These are phyloP conservation scores for Polyrhizophydium stewartii DNA, from an alignment of 371 early-diverging fungal genomes.

Conservation along the genomic window DNA sequence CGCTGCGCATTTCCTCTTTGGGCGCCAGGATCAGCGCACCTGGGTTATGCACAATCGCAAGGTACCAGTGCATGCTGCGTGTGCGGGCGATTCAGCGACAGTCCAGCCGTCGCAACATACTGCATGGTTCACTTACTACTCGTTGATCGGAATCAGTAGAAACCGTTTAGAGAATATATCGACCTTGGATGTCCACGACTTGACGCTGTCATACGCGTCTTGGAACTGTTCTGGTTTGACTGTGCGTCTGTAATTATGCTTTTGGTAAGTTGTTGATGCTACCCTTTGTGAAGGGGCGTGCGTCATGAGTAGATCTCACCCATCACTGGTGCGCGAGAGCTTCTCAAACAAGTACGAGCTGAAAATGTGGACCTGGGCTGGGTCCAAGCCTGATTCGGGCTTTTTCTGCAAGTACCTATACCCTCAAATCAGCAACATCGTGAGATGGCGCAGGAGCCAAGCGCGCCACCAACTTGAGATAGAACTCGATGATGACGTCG, in stretches of 20 bases:
- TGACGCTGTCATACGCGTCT: slow-evolving; percentile 43
- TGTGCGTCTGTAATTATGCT: background rate
- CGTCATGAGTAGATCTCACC: background rate
- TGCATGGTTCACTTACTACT: slow-evolving; percentile 36
- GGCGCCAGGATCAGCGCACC: slow-evolving; percentile 24
- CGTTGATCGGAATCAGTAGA: slow-evolving; percentile 67
- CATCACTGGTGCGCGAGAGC: slow-evolving; percentile 26
- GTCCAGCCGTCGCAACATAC: background rate
- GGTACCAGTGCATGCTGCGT: slow-evolving; percentile 61
- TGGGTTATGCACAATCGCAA: slow-evolving; percentile 61
- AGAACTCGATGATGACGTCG: slow-evolving; percentile 67
- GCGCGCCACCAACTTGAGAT: slow-evolving; percentile 32
- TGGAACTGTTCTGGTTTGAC: background rate
- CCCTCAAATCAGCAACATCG: background rate
- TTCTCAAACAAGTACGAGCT: slow-evolving; percentile 61
- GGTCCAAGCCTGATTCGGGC: background rate
- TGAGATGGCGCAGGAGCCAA: background rate
- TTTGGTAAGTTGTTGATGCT: no score
- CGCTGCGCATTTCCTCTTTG: background rate
- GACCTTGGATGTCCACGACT: slow-evolving; percentile 56
- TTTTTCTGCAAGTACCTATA: background rate
- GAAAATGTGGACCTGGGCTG: slow-evolving; percentile 45
- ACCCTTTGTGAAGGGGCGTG: no score
- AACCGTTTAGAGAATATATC: slow-evolving; percentile 56
- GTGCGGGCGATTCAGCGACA: background rate